Evolutionary conservation across 768 basidiomycete species (phyloP).

Genomic region (Mycena alexandri): DNA sequence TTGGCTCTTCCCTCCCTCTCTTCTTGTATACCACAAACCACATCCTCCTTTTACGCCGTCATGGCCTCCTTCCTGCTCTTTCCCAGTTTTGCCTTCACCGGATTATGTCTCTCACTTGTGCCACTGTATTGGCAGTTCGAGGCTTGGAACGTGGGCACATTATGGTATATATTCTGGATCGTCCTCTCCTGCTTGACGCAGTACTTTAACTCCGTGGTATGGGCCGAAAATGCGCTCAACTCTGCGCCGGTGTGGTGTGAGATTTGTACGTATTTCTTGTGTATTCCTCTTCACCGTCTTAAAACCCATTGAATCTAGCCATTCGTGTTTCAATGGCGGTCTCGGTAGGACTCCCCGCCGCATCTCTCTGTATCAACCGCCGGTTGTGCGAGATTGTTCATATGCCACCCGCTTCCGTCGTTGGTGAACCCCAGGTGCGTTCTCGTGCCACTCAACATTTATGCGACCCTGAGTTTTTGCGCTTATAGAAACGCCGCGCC

Average conservation of each 20-base stretch:
- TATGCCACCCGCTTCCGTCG: background rate
- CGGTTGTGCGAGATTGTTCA: background rate
- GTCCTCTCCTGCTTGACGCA: conserved; percentile 51
- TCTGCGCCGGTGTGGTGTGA: conserved; percentile 72
- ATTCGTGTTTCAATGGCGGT: conserved; percentile 14
- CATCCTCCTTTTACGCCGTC: too few species aligned
- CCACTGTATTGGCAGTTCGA: conserved; percentile 66
- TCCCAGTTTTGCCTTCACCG: conserved; percentile 52
- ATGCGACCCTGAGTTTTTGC: conserved; percentile 6
- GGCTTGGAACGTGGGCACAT: conserved; percentile 62
- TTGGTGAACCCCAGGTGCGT: background rate
- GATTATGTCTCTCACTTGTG: conserved; percentile 55
- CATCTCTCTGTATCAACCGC: conserved; percentile 11
- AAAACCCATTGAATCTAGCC: background rate
- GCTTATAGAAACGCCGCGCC: conserved; percentile 51
- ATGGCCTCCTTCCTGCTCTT: conserved; percentile 42
- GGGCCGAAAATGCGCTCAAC: conserved; percentile 58
- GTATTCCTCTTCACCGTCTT: background rate
- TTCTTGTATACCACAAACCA: too few species aligned
- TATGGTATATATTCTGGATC: conserved; percentile 60
- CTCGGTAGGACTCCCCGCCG: conserved; percentile 14
- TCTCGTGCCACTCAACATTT: background rate
- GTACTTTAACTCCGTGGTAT: conserved; percentile 67
- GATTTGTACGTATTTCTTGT: conserved; percentile 68
- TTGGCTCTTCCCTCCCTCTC: too few species aligned